These are phyloP conservation scores for Brassica nigra DNA, from an alignment of 345 rosid genomes.

Conservation along the genomic window DNA sequence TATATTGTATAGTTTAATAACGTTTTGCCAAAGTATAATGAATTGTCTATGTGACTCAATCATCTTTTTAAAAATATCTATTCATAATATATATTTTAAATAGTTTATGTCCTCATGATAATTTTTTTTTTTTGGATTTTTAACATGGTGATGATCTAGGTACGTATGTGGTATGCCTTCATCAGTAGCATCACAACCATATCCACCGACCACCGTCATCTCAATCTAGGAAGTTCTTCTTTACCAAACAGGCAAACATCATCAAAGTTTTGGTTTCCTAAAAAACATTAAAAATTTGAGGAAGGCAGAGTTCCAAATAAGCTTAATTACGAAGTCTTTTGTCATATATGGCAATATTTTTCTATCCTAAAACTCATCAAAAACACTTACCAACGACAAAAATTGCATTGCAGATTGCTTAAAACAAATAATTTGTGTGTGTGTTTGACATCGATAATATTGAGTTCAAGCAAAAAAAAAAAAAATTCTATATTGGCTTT, in stretches of 20 bases:
- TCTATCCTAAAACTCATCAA: background rate
- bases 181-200: background rate
- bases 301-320: background rate
- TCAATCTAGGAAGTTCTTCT: background rate
- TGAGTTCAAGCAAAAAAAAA: background rate
- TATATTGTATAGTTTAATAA: background rate
- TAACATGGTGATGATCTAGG: background rate
- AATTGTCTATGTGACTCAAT: background rate
- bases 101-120: background rate
- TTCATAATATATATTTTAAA: background rate
- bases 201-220: background rate
- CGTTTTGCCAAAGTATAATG: background rate
- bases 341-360: background rate
- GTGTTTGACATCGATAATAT: background rate
- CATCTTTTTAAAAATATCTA: background rate
- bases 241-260: background rate
- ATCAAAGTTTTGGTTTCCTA: background rate
- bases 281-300: background rate
- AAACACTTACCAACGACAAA: background rate
- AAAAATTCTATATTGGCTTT: background rate
- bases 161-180: background rate
- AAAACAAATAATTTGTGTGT: background rate
- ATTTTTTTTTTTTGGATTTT: background rate
- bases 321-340: background rate
- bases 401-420: background rate